Evolutionary conservation across 139 green algal species (phyloP), one percentile per base, ranked within the genome.

Genomic region (Chlorella sp.): DNA sequence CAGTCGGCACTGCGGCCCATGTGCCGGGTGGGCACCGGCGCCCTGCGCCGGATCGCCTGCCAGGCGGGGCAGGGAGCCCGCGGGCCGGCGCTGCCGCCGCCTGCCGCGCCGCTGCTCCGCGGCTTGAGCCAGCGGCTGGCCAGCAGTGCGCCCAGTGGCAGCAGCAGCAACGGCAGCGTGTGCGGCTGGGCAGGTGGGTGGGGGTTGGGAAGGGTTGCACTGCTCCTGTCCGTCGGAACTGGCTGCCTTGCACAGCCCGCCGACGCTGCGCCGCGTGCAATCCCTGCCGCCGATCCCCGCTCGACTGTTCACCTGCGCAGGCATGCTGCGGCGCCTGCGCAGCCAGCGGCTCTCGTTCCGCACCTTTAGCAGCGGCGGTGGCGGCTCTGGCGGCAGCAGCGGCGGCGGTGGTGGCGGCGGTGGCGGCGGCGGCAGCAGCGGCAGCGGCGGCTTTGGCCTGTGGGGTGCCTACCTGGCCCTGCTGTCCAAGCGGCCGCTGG

Each of bases 391-490:
- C 34, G 15, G 16, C 63, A 81, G 85, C 28, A 80, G 80, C 47
- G 83, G 90, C 25, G 75, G 86, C 21, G 83, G 80, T 32, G 87
- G 84, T 32, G 86, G 85, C 25, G 75, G 81, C 25, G 75, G 81
- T 60, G 87, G 86, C 30, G 78, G 86, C 81, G 76, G 74, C 41
- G 47, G 68, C 32, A 13, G 34, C 4, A 28, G 57, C 12, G 36
- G 47, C 73, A 76, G 84, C n/a, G 60, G 51, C 55, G 36, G 41
- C 25, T 74, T 73, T 36, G 68, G 72, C n/a, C 73, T 90, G 18
- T 95, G 92, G 92, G 85, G 72, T 13, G 81, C 74, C 20, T 95
- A 95, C 88, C 82, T 95, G 23, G 47, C 55, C 1, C 60, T 92
- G 11, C 67, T 94, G 32, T n/a, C 74, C 28, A 44, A 44, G 39